phyloP scores from a whole-genome alignment of 768 basidiomycete genomes.

The Pleurotus pulmonarius region DNA sequence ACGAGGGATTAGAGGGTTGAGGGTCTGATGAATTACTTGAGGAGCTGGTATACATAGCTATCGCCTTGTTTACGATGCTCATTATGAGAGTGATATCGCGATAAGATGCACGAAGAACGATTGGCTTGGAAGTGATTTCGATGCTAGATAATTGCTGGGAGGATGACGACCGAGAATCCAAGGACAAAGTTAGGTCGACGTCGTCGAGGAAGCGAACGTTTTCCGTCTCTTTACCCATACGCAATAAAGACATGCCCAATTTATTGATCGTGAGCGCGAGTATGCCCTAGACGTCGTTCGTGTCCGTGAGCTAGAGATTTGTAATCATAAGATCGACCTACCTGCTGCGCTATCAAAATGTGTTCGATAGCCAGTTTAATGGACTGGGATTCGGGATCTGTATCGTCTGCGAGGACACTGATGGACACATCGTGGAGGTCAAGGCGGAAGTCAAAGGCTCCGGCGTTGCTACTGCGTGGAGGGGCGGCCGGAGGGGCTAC shows the following conservation, averaged over 20 bases:
- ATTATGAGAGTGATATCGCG: conserved; percentile 90
- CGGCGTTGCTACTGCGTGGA: conserved; percentile 12
- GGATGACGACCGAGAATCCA: conserved; percentile 78
- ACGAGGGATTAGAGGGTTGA: conserved; percentile 8
- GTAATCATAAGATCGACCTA: conserved; percentile 22
- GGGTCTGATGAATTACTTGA: conserved; percentile 21
- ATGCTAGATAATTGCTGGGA: conserved; percentile 76
- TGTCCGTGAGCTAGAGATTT: not conserved
- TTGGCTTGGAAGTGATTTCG: conserved; percentile 75
- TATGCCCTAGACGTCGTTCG: conserved; percentile 52
- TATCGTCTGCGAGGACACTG: conserved; percentile 83
- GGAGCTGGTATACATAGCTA: conserved; percentile 63
- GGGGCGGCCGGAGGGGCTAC: conserved; percentile 10
- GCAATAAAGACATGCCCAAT: conserved; percentile 90
- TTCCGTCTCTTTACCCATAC: conserved; percentile 82
- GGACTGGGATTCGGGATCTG: conserved; percentile 74
- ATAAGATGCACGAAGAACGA: conserved; percentile 93
- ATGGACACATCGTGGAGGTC: conserved; percentile 90
- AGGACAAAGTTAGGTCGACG: conserved; percentile 79
- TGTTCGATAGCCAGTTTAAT: conserved; percentile 84
- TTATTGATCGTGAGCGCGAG: conserved; percentile 74
- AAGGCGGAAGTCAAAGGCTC: conserved; percentile 60
- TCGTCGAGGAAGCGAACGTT: conserved; percentile 92
- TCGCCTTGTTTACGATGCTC: conserved; percentile 80
- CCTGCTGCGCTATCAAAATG: conserved; percentile 89